Percentiles rank a stretch among this genome's conserved stretches.
Evolutionary conservation across 2,329 filamentous ascomycete species (phyloP).

Genomic region (Gliomastix tumulicola): DNA sequence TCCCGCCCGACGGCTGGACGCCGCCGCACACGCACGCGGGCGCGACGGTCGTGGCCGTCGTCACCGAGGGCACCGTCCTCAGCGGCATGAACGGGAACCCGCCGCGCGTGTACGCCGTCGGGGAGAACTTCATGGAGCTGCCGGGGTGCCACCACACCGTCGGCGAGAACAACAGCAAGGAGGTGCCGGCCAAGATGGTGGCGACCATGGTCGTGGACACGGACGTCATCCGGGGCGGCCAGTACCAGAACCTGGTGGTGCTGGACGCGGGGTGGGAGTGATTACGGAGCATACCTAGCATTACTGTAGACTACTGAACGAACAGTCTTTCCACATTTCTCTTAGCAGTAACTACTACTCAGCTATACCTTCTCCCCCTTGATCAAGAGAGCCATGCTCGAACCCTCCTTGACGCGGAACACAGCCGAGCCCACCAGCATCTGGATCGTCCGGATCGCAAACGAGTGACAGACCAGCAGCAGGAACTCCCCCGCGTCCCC

Average conservation of each 20-base stretch:
- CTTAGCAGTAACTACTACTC: too few species aligned
- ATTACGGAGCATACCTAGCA: too few species aligned
- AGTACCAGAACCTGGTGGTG: too few species aligned
- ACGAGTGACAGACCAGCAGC: conserved; percentile 43
- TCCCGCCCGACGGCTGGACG: too few species aligned
- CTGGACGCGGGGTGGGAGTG: too few species aligned
- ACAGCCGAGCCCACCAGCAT: conserved; percentile 31
- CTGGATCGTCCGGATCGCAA: conserved; percentile 34
- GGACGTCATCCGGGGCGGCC: too few species aligned
- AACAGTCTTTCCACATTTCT: too few species aligned
- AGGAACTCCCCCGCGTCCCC: conserved; percentile 29
- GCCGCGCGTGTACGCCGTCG: conserved; percentile 24
- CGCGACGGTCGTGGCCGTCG: conserved; percentile 20
- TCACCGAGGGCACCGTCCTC: conserved; percentile 28
- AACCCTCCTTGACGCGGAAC: conserved; percentile 41
- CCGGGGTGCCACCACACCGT: conserved; percentile 41
- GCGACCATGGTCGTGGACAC: too few species aligned
- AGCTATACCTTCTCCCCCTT: conserved; percentile 32
- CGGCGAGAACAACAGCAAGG: conserved; percentile 33
- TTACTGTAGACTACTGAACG: too few species aligned
- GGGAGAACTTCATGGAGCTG: conserved; percentile 32
- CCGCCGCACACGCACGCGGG: conserved; percentile 39
- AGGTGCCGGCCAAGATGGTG: too few species aligned
- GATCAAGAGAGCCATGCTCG: conserved; percentile 49
- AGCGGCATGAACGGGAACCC: conserved; percentile 43